Conservation (phyloP, 306 rosid species). For the Quercus suber region DNA sequence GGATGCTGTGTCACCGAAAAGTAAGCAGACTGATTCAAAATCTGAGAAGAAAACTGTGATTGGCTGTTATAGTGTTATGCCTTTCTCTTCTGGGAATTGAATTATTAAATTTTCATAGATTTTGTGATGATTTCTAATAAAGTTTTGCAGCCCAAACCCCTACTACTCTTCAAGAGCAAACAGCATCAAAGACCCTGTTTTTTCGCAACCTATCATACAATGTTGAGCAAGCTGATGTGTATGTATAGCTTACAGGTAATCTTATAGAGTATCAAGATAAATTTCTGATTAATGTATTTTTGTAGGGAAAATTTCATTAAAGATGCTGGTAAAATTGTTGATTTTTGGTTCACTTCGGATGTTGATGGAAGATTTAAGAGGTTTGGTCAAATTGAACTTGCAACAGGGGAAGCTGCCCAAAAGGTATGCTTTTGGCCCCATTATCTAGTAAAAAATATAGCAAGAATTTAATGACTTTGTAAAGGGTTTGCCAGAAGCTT, state of each 20-base stretch:
- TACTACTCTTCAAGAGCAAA: slow-evolving; percentile 35
- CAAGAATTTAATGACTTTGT: not conserved
- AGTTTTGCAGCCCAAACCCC: slow-evolving; percentile 69
- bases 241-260: slow-evolving; percentile 9
- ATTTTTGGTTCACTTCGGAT: slow-evolving; percentile 54
- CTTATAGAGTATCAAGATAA: not conserved
- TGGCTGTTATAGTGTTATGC: no score
- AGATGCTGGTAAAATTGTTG: slow-evolving; percentile 61
- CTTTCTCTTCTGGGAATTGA: not conserved
- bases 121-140: not conserved
- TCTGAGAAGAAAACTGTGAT: slow-evolving; percentile 47
- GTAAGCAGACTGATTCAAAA: not conserved
- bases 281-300: not conserved
- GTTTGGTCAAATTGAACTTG: slow-evolving; percentile 83
- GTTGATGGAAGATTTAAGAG: slow-evolving; percentile 58
- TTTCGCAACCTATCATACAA: slow-evolving; percentile 60
- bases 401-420: slow-evolving; percentile 50
- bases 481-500: not conserved
- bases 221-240: slow-evolving; percentile 58
- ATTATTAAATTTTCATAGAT: not conserved
- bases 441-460: not conserved
- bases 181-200: slow-evolving; percentile 56
- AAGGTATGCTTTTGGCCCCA: slow-evolving; percentile 31
- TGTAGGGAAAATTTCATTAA: slow-evolving; percentile 68
- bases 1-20: slow-evolving; percentile 44